Evolutionary conservation across 768 basidiomycete species (phyloP), one percentile per base, ranked within the genome.

Genomic region (Boletus huronensis): DNA sequence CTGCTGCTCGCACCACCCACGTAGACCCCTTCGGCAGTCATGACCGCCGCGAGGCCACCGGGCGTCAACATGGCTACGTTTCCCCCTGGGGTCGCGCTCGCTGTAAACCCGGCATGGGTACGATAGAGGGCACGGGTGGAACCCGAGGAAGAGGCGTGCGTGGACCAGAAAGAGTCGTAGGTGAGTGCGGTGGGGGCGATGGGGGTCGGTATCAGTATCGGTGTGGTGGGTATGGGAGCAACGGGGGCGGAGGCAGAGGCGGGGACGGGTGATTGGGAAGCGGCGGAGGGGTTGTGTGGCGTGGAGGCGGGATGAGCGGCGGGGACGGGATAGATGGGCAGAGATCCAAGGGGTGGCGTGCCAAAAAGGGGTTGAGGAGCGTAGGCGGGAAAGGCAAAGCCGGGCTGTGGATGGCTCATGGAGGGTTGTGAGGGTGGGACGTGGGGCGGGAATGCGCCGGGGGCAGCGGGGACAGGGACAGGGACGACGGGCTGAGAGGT

Each of bases 111-210:
- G 5, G 65, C 56, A 3, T 70, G 60, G 2, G 70, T 71, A 7
- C 68, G 61, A 26, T 71, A 70, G 11, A 70, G 61, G 1, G 70
- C 58, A 3, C 68, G 68, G 0, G 67, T 67, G 5, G 63, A 31
- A 7, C 67, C 65, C 2, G 63, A 17, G 3, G 68, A 59, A 0
- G 71, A 65, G 19, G 78, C 69, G 55, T 82, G 81, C 7, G 80
- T 74, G 2, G 82, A 82, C 83, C 82, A 85, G 61, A 84, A 85
- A 0, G 80, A 81, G 61, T 84, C 83, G 58, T 84, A 84, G 3
- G 83, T 82, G 41, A 82, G 69, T 11, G 74, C 64, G 8, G 50
- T 7, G 10, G 73, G 65, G n/a, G 56, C 39, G 57, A 58, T 55
- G 3, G 60, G 32, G 13, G 48, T 7, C 5, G 43, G n/a, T 3